phyloP scores from a whole-genome alignment of 2,329 filamentous ascomycete species.

The Zasmidium citrigriseum region DNA sequence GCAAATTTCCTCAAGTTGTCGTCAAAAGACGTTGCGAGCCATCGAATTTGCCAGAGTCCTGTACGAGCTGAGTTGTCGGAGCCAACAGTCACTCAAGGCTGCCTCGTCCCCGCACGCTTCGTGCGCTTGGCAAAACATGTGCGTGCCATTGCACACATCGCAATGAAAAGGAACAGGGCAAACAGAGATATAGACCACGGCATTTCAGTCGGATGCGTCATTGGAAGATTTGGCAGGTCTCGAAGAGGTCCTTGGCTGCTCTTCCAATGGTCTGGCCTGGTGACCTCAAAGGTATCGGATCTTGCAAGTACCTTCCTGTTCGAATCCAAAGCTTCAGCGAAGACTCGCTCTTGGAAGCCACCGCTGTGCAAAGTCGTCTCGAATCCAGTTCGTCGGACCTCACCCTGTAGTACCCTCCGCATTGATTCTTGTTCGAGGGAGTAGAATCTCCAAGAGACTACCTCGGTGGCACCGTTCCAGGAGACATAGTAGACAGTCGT shows the following conservation, averaged over 20 bases:
- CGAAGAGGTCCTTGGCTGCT: not conserved
- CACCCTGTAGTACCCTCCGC: not conserved
- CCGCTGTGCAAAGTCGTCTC: conserved; percentile 14
- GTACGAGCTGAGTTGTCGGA: too few relatives aligned
- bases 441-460: conserved; percentile 36
- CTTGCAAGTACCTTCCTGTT: not conserved
- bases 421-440: conserved; percentile 12
- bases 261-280: not conserved
- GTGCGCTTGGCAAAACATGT: not conserved
- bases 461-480: conserved; percentile 43
- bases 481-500: conserved; percentile 30
- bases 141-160: not conserved
- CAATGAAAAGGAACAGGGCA: not conserved
- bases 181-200: not conserved
- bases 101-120: not conserved
- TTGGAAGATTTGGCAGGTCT: not conserved
- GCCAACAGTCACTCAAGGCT: not conserved
- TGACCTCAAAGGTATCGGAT: not conserved
- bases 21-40: too few relatives aligned
- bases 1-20: too few relatives aligned
- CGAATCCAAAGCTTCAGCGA: not conserved
- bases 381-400: conserved; percentile 6
- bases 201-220: not conserved
- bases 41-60: too few relatives aligned
- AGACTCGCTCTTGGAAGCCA: not conserved